phyloP scores from a whole-genome alignment of 768 basidiomycete genomes.

The Pulveroboletus frians region DNA sequence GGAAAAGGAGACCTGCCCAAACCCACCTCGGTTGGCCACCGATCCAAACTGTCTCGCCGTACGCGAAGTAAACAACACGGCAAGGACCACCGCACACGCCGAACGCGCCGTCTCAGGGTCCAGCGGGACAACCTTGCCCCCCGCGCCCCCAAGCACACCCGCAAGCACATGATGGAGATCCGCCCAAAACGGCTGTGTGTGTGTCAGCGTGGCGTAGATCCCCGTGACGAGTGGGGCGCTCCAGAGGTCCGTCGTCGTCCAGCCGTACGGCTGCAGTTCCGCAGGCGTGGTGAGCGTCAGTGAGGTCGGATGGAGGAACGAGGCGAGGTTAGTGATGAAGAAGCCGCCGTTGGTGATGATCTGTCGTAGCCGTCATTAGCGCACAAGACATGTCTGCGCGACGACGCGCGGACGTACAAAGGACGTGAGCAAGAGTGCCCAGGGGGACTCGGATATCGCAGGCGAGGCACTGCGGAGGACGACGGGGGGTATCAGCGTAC shows the following conservation, averaged over 20 bases:
- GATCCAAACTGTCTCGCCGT: constrained; percentile 59
- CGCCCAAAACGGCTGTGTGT: constrained; percentile 82
- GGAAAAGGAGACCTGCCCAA: neutral
- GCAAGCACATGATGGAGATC: constrained; percentile 48
- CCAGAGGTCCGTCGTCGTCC: constrained; percentile 85
- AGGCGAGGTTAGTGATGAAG: constrained; percentile 71
- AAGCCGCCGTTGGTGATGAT: constrained; percentile 74
- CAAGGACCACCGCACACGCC: constrained; percentile 63
- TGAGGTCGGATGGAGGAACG: constrained; percentile 68
- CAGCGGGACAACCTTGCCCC: constrained; percentile 38
- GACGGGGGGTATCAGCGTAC: constrained; percentile 68
- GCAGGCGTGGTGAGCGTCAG: constrained; percentile 68
- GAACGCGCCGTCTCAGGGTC: constrained; percentile 66
- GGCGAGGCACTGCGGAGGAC: constrained; percentile 50
- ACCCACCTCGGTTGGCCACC: constrained; percentile 16
- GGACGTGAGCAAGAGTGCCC: constrained; percentile 70
- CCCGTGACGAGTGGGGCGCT: constrained; percentile 73
- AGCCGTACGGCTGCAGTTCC: constrained; percentile 77
- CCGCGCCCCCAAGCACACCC: constrained; percentile 37
- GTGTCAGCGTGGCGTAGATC: constrained; percentile 77
- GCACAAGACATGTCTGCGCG: too few relatives aligned
- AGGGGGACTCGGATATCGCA: constrained; percentile 59
- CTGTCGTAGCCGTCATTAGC: too few relatives aligned
- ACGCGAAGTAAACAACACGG: constrained; percentile 55
- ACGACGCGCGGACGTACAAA: constrained; percentile 41